Conservation (phyloP, 495 filamentous ascomycete genomes). For the Penicillium goetzii region DNA sequence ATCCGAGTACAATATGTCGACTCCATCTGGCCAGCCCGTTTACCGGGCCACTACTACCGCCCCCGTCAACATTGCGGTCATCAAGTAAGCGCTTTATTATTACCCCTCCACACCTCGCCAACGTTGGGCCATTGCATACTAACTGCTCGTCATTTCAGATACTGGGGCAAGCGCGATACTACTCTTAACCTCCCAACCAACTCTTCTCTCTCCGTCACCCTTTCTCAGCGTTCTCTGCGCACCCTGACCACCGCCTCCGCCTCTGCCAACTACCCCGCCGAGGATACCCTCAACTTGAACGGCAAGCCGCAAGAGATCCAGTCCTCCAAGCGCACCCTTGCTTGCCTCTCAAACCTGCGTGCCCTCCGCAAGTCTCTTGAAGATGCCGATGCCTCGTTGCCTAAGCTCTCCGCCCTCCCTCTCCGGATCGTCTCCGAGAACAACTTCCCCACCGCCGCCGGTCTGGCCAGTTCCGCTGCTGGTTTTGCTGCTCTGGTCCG, state of each 20-base stretch:
- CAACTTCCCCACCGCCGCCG: constrained; percentile 99
- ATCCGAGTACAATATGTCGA: constrained; percentile 45
- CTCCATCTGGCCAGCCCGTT: constrained; percentile 51
- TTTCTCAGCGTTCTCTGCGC: constrained; percentile 90
- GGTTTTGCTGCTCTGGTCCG: constrained; percentile 94
- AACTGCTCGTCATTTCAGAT: constrained; percentile 56
- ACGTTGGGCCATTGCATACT: constrained; percentile 22
- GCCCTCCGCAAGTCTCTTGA: constrained; percentile 76
- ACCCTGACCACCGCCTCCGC: constrained; percentile 96
- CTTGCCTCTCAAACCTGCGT: constrained; percentile 86
- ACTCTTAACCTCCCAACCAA: constrained; percentile 96
- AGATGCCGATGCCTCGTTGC: constrained; percentile 66
- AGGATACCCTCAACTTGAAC: constrained; percentile 84
- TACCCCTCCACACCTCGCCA: constrained; percentile 24
- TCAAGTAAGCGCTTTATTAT: constrained; percentile 68
- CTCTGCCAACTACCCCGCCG: constrained; percentile 68
- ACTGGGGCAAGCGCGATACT: constrained; percentile 96
- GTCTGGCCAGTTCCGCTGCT: constrained; percentile 87
- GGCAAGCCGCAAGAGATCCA: constrained; percentile 76
- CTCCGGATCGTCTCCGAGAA: constrained; percentile 89
- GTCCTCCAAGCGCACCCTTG: constrained; percentile 82
- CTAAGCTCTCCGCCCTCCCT: constrained; percentile 72
- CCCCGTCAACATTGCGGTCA: constrained; percentile 98
- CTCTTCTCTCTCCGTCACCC: constrained; percentile 92
- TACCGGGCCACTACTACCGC: constrained; percentile 94